These are phyloP conservation scores for Apophysomyces variabilis DNA, from an alignment of 371 early-diverging fungal genomes.

Conservation along the genomic window DNA sequence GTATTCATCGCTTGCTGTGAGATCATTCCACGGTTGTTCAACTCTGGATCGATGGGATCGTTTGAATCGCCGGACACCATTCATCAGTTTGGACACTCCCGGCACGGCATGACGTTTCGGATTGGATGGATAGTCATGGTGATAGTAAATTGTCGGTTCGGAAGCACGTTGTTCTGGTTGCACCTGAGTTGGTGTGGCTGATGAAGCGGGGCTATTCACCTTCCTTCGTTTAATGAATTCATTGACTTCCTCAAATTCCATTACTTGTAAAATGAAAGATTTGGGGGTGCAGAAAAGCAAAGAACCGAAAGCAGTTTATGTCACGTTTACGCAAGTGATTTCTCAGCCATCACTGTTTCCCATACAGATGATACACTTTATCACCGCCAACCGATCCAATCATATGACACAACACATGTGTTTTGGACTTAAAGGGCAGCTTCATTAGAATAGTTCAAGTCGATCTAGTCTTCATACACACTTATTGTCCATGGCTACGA, in stretches of 20 bases:
- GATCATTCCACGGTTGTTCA: slow-evolving; percentile 1
- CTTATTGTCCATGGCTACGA: no score
- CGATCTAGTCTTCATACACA: no score
- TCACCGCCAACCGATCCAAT: no score
- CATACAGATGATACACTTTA: no score
- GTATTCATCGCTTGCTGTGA: not conserved
- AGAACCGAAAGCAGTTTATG: no score
- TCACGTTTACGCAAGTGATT: no score
- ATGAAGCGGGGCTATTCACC: slow-evolving; percentile 4
- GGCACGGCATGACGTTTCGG: slow-evolving; percentile 15
- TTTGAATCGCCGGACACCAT: slow-evolving; percentile 9
- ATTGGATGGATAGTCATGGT: slow-evolving; percentile 9
- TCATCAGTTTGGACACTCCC: slow-evolving; percentile 13
- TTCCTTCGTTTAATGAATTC: slow-evolving; percentile 26
- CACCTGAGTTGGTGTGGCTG: not conserved
- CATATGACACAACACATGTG: no score
- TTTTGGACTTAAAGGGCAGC: no score
- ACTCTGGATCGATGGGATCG: slow-evolving; percentile 7
- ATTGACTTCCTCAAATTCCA: slow-evolving; percentile 33
- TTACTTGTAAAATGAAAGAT: not conserved
- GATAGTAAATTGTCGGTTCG: not conserved
- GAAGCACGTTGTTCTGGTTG: not conserved
- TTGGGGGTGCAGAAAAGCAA: no score
- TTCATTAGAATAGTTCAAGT: no score
- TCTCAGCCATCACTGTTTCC: no score